phyloP scores from a whole-genome alignment of 768 basidiomycete genomes.

The Auricularia sp. region DNA sequence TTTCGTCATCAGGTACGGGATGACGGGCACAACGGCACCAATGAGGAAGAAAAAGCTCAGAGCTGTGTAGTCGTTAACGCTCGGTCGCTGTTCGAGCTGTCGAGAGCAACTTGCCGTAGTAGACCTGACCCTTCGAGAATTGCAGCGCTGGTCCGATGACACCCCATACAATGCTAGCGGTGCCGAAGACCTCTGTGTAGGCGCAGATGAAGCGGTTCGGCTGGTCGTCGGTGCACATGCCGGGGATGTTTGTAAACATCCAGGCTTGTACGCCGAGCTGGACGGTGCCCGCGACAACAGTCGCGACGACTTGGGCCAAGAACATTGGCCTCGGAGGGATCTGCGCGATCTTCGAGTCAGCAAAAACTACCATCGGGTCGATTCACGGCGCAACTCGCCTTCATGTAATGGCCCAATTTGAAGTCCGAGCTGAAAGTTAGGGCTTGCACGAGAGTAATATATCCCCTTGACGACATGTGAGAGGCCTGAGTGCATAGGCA shows the following conservation, averaged over 20 bases:
- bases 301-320: slow-evolving; percentile 47
- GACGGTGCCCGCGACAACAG: slow-evolving; percentile 18
- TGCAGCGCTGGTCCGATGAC: slow-evolving; percentile 69
- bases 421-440: slow-evolving; percentile 23
- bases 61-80: neutral
- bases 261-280: slow-evolving; percentile 34
- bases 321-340: slow-evolving; percentile 61
- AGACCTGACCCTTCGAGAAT: slow-evolving; percentile 57
- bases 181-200: slow-evolving; percentile 24
- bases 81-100: neutral
- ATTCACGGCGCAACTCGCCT: neutral
- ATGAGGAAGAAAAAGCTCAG: slow-evolving; percentile 73
- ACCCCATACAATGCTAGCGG: slow-evolving; percentile 64
- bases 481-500: neutral
- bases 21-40: slow-evolving; percentile 51
- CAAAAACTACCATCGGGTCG: no score
- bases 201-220: slow-evolving; percentile 29
- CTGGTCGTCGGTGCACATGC: slow-evolving; percentile 47
- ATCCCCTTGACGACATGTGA: slow-evolving; percentile 13
- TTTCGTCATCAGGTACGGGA: slow-evolving; percentile 43
- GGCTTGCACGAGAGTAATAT: slow-evolving; percentile 27
- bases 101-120: slow-evolving; percentile 26
- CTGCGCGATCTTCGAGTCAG: neutral
- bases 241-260: slow-evolving; percentile 52
- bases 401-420: slow-evolving; percentile 35